phyloP scores from a whole-genome alignment of 148 eudicot genomes.

The Silene latifolia region DNA sequence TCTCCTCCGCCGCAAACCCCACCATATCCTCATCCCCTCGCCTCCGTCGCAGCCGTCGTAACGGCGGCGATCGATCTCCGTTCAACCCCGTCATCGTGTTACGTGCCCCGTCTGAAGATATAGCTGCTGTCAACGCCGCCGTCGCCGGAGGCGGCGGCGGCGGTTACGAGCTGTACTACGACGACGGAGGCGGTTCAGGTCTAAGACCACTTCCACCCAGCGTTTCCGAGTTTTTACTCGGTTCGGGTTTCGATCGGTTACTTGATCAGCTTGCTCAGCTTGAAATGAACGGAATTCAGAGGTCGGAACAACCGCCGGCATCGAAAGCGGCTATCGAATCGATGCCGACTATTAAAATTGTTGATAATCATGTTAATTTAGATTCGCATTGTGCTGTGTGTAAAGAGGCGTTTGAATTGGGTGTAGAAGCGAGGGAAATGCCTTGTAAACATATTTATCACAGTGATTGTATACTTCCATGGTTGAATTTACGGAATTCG shows the following conservation, averaged over 20 bases:
- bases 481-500: constrained; percentile 66
- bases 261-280: constrained; percentile 65
- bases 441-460: constrained; percentile 88
- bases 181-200: constrained; percentile 82
- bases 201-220: constrained; percentile 68
- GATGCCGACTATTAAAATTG: constrained; percentile 60
- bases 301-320: constrained; percentile 74
- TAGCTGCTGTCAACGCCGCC: neutral
- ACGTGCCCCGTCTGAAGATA: constrained; percentile 47
- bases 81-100: constrained; percentile 92
- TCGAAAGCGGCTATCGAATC: constrained; percentile 84
- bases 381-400: constrained; percentile 79
- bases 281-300: constrained; percentile 58
- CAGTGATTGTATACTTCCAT: constrained; percentile 68
- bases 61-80: constrained; percentile 69
- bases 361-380: constrained; percentile 31
- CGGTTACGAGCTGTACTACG: constrained; percentile 78
- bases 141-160: constrained; percentile 15
- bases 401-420: constrained; percentile 69
- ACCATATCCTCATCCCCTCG: constrained; percentile 15
- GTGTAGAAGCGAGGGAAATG: constrained; percentile 70
- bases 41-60: constrained; percentile 48
- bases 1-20: constrained; percentile 17
- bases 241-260: constrained; percentile 75
- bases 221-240: constrained; percentile 69